Evolutionary conservation across 2,329 filamentous ascomycete species (phyloP).

Genomic region (Sporothrix dimorphospora): DNA sequence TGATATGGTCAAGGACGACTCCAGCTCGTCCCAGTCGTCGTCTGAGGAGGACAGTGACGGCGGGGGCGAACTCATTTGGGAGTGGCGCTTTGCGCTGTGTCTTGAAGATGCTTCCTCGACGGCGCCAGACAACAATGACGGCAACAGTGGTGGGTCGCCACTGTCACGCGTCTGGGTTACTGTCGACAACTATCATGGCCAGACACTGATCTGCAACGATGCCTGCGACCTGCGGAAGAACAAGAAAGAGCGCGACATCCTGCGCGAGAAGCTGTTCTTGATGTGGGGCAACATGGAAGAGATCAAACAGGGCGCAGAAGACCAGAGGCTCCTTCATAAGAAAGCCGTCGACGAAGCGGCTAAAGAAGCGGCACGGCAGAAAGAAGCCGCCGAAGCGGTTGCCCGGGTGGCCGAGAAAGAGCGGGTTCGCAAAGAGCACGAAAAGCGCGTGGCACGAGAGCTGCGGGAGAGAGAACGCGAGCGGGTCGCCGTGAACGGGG

Average conservation of each 20-base stretch:
- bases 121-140: conserved; percentile 28
- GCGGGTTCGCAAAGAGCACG: not conserved
- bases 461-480: not conserved
- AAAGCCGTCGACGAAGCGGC: conserved; percentile 46
- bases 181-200: conserved; percentile 62
- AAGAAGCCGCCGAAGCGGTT: not conserved
- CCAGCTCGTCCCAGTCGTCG: not conserved
- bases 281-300: conserved; percentile 90
- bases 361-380: conserved; percentile 46
- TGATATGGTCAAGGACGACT: conserved; percentile 37
- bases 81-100: conserved; percentile 81
- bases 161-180: conserved; percentile 65
- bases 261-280: conserved; percentile 73
- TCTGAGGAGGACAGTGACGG: conserved; percentile 29
- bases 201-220: conserved; percentile 53
- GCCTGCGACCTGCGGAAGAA: conserved; percentile 61
- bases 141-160: conserved; percentile 34
- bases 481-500: not conserved
- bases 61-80: conserved; percentile 58
- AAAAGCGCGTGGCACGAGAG: not conserved
- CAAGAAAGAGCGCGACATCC: conserved; percentile 47
- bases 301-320: conserved; percentile 59
- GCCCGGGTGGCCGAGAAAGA: not conserved
- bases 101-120: conserved; percentile 72
- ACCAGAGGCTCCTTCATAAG: conserved; percentile 40